Evolutionary conservation across 768 basidiomycete genomes (phyloP), one percentile per base, ranked within the genome.

Genomic region (Collybiopsis confluens): DNA sequence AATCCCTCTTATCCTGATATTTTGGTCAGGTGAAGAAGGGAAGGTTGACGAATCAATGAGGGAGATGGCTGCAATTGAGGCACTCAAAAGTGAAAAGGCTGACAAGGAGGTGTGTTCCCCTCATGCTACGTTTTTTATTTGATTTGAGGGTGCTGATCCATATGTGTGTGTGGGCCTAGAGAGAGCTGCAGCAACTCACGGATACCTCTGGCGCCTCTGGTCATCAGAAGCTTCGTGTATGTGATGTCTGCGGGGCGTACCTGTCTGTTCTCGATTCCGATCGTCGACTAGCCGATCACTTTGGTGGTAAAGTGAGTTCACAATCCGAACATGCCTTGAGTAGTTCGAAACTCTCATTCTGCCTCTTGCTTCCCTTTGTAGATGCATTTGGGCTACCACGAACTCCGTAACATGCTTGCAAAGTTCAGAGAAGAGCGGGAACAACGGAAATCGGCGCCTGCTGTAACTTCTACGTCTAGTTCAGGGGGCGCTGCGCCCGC

Each of bases 181-280:
- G 92, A 54, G 97, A 98, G 64, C 77, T 98, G 42, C 94, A 97
- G 71, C 87, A 94, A 69, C 75, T 99, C 59, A 97, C 96, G 38
- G 97, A 99, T 67, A 98, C 93, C 27, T 96, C 95, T 37, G 97
- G 97, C 53, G 97, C 97, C 4, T 97, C 94, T 54, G 97, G 97
- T n/a, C 97, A 99, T 77, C 97, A 99, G 73, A 98, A 98, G 72
- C 76, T 99, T 62, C 88, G 97, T 58, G 97, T 99, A n/a, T 98
- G 97, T 75, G 97, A 99, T 75, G 95, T 98, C 26, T 99, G 97
- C 68, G 97, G 97, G 63, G 97, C 97, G n/a, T 98, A 98, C 77
- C 81, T 99, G 42, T 96, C 92, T 15, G 92, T 99, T 35, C 79
- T 98, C 45, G 97, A 99, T 72, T 98, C 96, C 54, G 97, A 99